Conservation (phyloP, 352 stramenopile genomes). For the Phytophthora syringae region DNA sequence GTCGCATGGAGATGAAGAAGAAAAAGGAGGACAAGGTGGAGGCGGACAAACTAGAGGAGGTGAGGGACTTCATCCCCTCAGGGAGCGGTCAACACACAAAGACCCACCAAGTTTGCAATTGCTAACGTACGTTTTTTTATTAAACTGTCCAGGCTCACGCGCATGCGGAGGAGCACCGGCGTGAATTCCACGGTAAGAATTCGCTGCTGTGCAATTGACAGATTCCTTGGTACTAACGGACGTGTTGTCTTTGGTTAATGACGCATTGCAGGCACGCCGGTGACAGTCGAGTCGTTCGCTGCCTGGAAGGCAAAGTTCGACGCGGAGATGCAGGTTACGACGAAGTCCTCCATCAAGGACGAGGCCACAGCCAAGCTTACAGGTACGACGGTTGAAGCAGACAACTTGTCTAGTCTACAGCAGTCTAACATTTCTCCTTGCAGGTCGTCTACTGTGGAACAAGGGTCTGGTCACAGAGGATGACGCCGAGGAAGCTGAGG, state of each 20-base stretch:
- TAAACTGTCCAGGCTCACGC: slow-evolving; percentile 34
- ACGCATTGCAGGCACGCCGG: slow-evolving; percentile 59
- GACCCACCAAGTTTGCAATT: not conserved
- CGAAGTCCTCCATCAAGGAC: slow-evolving; percentile 69
- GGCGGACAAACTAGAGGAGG: slow-evolving; percentile 53
- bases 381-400: slow-evolving; percentile 34
- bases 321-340: slow-evolving; percentile 53
- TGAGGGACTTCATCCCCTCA: too few relatives aligned
- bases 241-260: slow-evolving; percentile 11
- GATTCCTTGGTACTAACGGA: slow-evolving; percentile 4
- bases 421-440: slow-evolving; percentile 13
- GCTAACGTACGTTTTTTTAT: slow-evolving; percentile 13
- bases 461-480: slow-evolving; percentile 81
- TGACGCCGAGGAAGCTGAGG: slow-evolving; percentile 42
- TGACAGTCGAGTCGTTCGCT: slow-evolving; percentile 80
- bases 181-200: slow-evolving; percentile 41
- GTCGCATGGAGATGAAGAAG: slow-evolving; percentile 79
- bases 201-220: not conserved
- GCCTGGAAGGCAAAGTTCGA: slow-evolving; percentile 81
- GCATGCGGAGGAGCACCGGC: slow-evolving; percentile 30
- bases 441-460: slow-evolving; percentile 73
- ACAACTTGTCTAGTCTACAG: not conserved
- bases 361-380: slow-evolving; percentile 78
- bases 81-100: too few relatives aligned
- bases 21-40: slow-evolving; percentile 81